A percentile compares a stretch with the other conserved stretches of the same genome.
phyloP scores from a whole-genome alignment of 2,329 filamentous ascomycete genomes.

The Pyrenophora graminea region DNA sequence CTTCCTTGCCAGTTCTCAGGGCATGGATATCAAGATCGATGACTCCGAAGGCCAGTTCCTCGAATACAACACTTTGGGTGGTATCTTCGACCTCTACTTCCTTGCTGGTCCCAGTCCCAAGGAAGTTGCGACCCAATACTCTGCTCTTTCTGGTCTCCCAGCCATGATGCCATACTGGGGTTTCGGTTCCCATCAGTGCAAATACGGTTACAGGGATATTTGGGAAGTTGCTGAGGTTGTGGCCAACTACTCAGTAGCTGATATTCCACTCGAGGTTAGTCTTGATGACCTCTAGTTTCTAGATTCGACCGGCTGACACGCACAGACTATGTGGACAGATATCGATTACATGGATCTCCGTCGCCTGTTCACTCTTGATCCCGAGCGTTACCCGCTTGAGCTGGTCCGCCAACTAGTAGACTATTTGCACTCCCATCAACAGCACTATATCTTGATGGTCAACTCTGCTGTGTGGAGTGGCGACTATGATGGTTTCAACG shows the following conservation, averaged over 20 bases:
- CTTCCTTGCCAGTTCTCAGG: conserved; percentile 40
- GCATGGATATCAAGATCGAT: conserved; percentile 76
- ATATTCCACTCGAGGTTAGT: conserved; percentile 56
- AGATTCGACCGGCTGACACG: not conserved
- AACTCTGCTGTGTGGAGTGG: conserved; percentile 64
- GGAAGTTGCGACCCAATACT: conserved; percentile 54
- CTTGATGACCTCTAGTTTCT: rapidly evolving
- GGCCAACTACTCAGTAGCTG: conserved; percentile 67
- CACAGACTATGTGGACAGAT: conserved; percentile 73
- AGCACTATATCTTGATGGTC: conserved; percentile 79
- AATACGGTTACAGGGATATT: conserved; percentile 59
- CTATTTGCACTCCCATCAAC: conserved; percentile 67
- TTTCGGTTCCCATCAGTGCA: conserved; percentile 57
- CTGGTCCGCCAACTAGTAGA: conserved; percentile 67
- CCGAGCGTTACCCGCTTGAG: conserved; percentile 64
- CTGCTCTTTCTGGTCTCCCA: conserved; percentile 52
- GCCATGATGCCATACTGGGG: conserved; percentile 59
- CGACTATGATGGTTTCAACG: conserved; percentile 61
- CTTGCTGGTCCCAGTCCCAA: conserved; percentile 54
- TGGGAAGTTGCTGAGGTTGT: conserved; percentile 68
- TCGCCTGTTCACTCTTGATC: conserved; percentile 67
- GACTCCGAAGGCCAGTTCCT: conserved; percentile 69
- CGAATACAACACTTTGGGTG: conserved; percentile 78
- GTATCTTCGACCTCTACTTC: conserved; percentile 72
- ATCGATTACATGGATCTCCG: conserved; percentile 71